Conservation (phyloP, 495 filamentous ascomycete species). For the Chaetomium fimeti region DNA sequence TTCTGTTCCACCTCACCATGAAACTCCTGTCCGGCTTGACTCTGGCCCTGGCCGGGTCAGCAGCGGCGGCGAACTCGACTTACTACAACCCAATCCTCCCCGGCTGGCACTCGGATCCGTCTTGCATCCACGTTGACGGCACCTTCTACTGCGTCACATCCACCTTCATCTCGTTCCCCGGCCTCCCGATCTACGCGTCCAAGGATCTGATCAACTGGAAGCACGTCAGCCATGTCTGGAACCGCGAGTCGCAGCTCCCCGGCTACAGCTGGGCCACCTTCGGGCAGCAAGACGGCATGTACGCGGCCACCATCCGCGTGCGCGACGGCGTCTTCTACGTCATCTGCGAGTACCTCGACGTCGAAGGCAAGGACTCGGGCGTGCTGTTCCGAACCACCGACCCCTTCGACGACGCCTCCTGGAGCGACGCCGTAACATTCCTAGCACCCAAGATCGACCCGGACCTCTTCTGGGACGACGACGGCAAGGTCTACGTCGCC, state of each 20-base stretch:
- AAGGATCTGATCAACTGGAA: conserved; percentile 41
- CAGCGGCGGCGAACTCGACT: conserved; percentile 22
- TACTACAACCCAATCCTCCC: conserved; percentile 39
- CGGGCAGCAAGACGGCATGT: conserved; percentile 38
- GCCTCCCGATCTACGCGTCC: conserved; percentile 38
- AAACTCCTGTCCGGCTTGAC: not conserved
- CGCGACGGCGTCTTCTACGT: conserved; percentile 43
- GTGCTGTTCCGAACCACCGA: conserved; percentile 37
- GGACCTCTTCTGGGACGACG: conserved; percentile 49
- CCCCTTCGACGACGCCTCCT: conserved; percentile 34
- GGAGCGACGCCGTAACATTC: conserved; percentile 45
- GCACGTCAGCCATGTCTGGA: conserved; percentile 29
- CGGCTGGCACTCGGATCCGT: conserved; percentile 41
- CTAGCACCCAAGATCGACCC: conserved; percentile 40
- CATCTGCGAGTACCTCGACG: conserved; percentile 41
- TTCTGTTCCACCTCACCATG: not conserved
- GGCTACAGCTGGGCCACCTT: conserved; percentile 25
- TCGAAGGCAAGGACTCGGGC: conserved; percentile 23
- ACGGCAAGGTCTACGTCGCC: conserved; percentile 46
- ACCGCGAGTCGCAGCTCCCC: conserved; percentile 27
- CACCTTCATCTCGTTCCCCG: conserved; percentile 41
- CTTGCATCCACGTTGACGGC: conserved; percentile 33
- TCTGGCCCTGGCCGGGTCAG: not conserved
- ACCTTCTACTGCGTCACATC: conserved; percentile 41
- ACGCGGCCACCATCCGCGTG: conserved; percentile 37